These are phyloP conservation scores for Cladosporium sp. DNA, from an alignment of 2,329 filamentous ascomycete species.

Conservation along the genomic window DNA sequence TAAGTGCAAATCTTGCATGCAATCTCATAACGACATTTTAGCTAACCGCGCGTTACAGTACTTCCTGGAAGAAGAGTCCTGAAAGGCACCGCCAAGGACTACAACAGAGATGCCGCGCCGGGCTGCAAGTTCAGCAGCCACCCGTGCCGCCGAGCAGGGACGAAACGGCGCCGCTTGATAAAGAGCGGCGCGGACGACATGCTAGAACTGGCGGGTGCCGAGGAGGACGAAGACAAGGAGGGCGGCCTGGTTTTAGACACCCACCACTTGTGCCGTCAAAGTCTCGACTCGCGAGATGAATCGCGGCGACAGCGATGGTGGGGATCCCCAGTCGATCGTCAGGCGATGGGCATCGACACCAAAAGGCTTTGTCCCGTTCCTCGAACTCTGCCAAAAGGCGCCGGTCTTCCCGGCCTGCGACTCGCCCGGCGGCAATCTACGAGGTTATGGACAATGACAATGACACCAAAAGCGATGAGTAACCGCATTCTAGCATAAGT, in stretches of 20 bases:
- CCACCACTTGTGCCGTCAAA: background rate
- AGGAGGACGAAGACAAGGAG: slow-evolving; percentile 52
- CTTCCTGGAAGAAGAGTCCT: slow-evolving; percentile 85
- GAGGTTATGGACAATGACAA: slow-evolving; percentile 8
- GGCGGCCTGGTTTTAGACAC: slow-evolving; percentile 8
- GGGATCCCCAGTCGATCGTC: slow-evolving; percentile 9
- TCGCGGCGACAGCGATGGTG: background rate
- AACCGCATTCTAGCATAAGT: too few species aligned
- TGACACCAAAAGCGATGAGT: background rate
- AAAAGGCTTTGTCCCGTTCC: background rate
- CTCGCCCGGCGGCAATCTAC: slow-evolving; percentile 3
- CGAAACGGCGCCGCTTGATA: slow-evolving; percentile 25
- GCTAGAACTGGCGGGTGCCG: slow-evolving; percentile 55
- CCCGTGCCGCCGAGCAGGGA: slow-evolving; percentile 16
- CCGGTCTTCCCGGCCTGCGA: background rate
- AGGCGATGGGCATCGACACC: slow-evolving; percentile 13
- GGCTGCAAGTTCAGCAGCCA: slow-evolving; percentile 5
- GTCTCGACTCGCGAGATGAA: background rate
- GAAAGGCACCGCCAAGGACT: slow-evolving; percentile 54
- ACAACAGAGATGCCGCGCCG: slow-evolving; percentile 10
- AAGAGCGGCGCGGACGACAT: slow-evolving; percentile 46
- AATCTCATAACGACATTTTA: background rate
- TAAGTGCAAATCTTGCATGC: slow-evolving; percentile 42
- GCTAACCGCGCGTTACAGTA: slow-evolving; percentile 49
- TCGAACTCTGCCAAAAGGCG: background rate